phyloP scores from a whole-genome alignment of 768 basidiomycete species.

The Psilocybe cyanescens region DNA sequence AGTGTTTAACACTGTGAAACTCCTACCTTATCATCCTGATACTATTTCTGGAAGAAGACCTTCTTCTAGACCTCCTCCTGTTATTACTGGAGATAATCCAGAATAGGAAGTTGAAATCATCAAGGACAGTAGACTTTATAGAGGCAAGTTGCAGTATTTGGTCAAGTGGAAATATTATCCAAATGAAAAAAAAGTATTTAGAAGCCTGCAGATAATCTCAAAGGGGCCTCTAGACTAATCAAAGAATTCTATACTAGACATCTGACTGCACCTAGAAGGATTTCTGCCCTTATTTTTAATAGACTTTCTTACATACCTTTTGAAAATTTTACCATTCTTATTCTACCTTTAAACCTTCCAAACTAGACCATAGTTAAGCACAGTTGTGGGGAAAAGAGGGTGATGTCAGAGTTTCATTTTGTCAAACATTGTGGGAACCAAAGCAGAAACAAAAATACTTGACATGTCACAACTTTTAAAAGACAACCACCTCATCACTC shows the following conservation, averaged over 20 bases:
- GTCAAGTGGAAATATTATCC: conserved; percentile 12
- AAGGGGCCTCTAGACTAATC: background rate
- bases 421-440: too few species aligned
- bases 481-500: too few species aligned
- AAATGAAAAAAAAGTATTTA: conserved; percentile 4
- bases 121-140: conserved; percentile 12
- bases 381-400: background rate
- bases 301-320: background rate
- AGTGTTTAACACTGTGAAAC: too few species aligned
- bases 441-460: too few species aligned
- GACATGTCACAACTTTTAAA: too few species aligned
- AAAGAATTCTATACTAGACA: conserved; percentile 4
- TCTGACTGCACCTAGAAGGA: background rate
- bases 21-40: too few species aligned
- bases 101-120: conserved; percentile 11
- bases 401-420: background rate
- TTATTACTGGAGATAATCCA: conserved; percentile 3
- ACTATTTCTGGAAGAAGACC: too few species aligned
- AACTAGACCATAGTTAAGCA: background rate
- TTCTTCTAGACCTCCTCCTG: too few species aligned
- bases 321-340: background rate
- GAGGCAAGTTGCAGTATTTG: conserved; percentile 13
- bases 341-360: background rate
- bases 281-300: conserved; percentile 2
- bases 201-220: background rate